These are phyloP conservation scores for Globisporangium acanthophoron DNA, from an alignment of 352 stramenopile genomes.

Conservation along the genomic window DNA sequence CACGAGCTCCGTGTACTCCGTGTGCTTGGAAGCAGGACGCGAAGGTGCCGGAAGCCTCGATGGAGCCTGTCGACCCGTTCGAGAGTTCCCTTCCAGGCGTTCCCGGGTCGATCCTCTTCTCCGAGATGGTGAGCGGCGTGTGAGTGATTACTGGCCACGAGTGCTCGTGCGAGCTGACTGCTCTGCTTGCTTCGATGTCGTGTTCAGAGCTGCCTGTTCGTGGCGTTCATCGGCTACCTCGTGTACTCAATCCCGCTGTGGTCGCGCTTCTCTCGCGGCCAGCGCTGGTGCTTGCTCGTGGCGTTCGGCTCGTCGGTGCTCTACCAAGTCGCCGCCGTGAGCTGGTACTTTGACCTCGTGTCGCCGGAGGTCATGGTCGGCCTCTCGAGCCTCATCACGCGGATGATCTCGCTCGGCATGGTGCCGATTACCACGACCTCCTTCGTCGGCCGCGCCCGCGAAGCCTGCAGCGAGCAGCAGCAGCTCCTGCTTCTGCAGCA, in stretches of 20 bases:
- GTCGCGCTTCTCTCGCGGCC: slow-evolving; percentile 41
- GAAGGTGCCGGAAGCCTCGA: slow-evolving; percentile 4
- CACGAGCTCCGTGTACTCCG: no score
- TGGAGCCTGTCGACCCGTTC: slow-evolving; percentile 6
- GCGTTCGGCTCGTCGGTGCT: slow-evolving; percentile 33
- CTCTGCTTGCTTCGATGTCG: background rate
- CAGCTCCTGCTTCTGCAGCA: slow-evolving; percentile 1
- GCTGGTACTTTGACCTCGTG: slow-evolving; percentile 34
- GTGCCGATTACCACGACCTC: slow-evolving; percentile 66
- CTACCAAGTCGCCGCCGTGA: slow-evolving; percentile 41
- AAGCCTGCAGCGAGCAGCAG: slow-evolving; percentile 28
- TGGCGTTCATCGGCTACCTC: slow-evolving; percentile 57
- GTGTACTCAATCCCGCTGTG: slow-evolving; percentile 50
- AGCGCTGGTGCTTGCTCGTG: slow-evolving; percentile 43
- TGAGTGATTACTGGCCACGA: background rate
- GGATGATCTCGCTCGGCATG: slow-evolving; percentile 71
- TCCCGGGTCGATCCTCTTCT: slow-evolving; percentile 37
- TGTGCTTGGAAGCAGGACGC: background rate
- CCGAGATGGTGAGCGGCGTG: slow-evolving; percentile 25
- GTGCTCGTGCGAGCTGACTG: background rate
- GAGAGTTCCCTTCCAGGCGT: slow-evolving; percentile 23
- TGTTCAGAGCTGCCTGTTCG: slow-evolving; percentile 49
- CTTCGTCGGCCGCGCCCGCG: slow-evolving; percentile 36
- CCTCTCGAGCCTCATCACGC: slow-evolving; percentile 57
- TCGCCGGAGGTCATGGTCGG: slow-evolving; percentile 46